These are phyloP conservation scores for Fusarium proliferatum DNA, from an alignment of 2,329 filamentous ascomycete species.

Conservation along the genomic window DNA sequence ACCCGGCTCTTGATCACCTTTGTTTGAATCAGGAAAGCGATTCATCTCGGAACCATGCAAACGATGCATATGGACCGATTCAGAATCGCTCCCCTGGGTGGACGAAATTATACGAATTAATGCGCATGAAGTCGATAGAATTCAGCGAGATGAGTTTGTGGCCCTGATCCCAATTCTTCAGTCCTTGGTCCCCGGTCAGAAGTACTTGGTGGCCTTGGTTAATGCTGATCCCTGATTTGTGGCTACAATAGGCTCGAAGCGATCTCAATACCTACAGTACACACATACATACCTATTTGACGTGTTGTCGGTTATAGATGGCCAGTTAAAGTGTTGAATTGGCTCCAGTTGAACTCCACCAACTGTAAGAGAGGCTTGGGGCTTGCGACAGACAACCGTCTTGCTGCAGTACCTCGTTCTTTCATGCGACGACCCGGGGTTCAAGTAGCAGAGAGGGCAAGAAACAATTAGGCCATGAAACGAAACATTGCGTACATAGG, in stretches of 20 bases:
- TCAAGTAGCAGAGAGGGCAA: conserved; percentile 22
- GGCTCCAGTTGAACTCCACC: not conserved
- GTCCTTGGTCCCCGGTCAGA: conserved; percentile 17
- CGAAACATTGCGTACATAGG: conserved; percentile 40
- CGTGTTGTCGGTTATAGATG: conserved; percentile 1
- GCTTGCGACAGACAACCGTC: not conserved
- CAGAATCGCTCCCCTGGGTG: conserved; percentile 22
- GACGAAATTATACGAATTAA: conserved; percentile 37
- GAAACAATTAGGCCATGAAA: conserved; percentile 45
- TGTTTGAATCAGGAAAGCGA: conserved; percentile 37
- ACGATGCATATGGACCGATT: conserved; percentile 34
- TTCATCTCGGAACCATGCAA: conserved; percentile 42
- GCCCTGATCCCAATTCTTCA: conserved; percentile 19
- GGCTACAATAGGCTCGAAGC: not conserved
- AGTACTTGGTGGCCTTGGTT: conserved; percentile 8
- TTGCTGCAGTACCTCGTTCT: conserved; percentile 4
- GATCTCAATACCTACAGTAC: not conserved
- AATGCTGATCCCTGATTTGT: conserved; percentile 9
- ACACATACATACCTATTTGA: not conserved
- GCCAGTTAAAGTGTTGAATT: not conserved
- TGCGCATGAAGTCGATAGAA: conserved; percentile 36
- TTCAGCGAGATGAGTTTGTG: conserved; percentile 30
- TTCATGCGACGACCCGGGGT: conserved; percentile 17
- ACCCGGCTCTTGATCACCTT: conserved; percentile 45
- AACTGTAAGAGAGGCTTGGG: not conserved